Conservation (phyloP, 129 eudicot species). For the Logfia minima region DNA sequence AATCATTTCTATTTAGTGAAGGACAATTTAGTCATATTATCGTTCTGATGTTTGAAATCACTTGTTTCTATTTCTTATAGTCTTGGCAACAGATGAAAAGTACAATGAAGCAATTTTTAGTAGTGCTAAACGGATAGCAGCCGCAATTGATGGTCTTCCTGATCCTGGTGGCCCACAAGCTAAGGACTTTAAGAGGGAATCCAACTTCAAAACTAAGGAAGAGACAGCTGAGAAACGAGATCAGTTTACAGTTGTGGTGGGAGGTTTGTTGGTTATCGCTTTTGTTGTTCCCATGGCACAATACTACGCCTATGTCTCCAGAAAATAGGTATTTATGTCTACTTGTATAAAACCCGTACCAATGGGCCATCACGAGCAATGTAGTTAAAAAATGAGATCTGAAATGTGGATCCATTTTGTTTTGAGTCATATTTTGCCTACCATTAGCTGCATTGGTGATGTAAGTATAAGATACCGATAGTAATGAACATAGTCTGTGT, state of each 20-base stretch:
- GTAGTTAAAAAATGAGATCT: conserved; percentile 31
- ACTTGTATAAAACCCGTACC: conserved; percentile 14
- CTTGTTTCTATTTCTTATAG: conserved; percentile 41
- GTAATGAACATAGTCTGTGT: not conserved
- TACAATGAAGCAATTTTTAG: conserved; percentile 87
- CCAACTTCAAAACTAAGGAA: conserved; percentile 93
- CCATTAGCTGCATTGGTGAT: not conserved
- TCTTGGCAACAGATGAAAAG: conserved; percentile 93
- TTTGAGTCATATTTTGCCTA: conserved; percentile 9
- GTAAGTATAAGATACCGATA: not conserved
- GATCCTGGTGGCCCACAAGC: conserved; percentile 91
- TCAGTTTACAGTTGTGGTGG: conserved; percentile 90
- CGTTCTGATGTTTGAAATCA: not conserved
- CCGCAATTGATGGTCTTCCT: conserved; percentile 94
- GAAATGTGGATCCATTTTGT: conserved; percentile 33
- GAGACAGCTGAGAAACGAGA: conserved; percentile 97
- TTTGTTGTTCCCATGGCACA: conserved; percentile 99
- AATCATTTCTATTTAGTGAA: not conserved
- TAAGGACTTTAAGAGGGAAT: conserved; percentile 90
- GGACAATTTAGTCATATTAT: not conserved
- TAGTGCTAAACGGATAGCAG: conserved; percentile 77
- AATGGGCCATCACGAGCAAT: conserved; percentile 10
- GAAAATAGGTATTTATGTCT: conserved; percentile 43
- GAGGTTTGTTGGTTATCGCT: conserved; percentile 95
- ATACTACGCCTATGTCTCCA: conserved; percentile 92